Percentiles rank a stretch among this genome's conserved stretches.
Evolutionary conservation across 768 basidiomycete species (phyloP).

Genomic region (Neoboletus subvelutipes): DNA sequence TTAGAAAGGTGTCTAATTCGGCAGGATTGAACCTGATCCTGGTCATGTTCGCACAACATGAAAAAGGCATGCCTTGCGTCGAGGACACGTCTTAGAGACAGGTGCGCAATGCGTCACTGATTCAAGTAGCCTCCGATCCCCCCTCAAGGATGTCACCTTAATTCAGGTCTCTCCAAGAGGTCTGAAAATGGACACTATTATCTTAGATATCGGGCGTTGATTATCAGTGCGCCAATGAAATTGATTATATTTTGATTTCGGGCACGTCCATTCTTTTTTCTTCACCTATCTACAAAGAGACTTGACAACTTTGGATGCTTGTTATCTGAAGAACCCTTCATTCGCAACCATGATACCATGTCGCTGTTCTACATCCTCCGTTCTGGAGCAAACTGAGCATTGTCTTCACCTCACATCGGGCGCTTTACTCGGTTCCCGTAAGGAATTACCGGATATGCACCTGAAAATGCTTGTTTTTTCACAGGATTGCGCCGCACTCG

Average conservation of each 20-base stretch:
- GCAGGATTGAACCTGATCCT: not conserved
- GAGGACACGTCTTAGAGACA: not conserved
- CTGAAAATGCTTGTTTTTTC: not conserved
- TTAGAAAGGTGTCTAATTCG: not conserved
- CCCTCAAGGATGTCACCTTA: not conserved
- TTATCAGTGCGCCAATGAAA: not conserved
- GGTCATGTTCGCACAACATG: not conserved
- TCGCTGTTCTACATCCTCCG: not conserved
- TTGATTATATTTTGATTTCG: not conserved
- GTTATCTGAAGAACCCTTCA: constrained; percentile 1
- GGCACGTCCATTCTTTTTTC: not conserved
- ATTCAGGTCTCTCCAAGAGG: not conserved
- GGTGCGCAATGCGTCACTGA: not conserved
- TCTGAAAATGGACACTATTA: not conserved
- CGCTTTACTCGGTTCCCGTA: not conserved
- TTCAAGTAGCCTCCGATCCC: not conserved
- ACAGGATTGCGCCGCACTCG: not conserved
- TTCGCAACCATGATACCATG: not conserved
- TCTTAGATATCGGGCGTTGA: constrained; percentile 1
- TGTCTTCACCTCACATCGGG: not conserved
- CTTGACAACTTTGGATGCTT: not conserved
- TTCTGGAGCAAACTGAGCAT: not conserved
- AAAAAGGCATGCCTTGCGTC: not conserved
- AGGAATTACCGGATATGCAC: not conserved
- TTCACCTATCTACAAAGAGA: not conserved